Base-by-base conservation (phyloP, 2,329 filamentous ascomycete genomes). In the Fusarium udum region DNA sequence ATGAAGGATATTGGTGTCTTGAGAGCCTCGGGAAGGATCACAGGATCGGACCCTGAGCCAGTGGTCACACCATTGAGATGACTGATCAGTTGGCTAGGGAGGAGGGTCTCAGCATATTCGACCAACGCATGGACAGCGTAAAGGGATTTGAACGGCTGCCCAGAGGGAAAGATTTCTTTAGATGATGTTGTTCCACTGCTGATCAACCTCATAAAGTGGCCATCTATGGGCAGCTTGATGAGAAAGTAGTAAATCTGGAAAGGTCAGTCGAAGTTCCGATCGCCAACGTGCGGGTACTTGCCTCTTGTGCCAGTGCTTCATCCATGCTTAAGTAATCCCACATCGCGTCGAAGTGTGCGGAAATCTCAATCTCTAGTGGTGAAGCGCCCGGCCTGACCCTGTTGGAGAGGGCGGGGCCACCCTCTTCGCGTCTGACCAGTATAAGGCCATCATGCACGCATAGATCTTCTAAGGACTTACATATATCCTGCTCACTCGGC, bases 301-400 rank as follows among this genome's bases (percentile, higher is more conserved):
- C 91, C 85, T 93, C 91, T 78, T 88, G 85, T 12, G 93, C 91
- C 46, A 94, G 84, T 56, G 84, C 86, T 66, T 95, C 91, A 49
- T 93, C 89, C 83, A 95, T 88, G 72, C 91, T 90, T 61, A 98
- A 86, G 77, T 95, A 92, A 48, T 90, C 88, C 87, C 96, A 97
- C 31, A 99, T 83, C 69, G 95, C 91, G 61, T 93, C 88, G 77
- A 97, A 97, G 80, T 97, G 93, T 64, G 91, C 88, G 74, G 96
- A 84, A 28, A 98, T 91, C 76, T 95, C 93, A 18, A 89, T 87
- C 79, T 98, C 94, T 6, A 98, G 87, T 40, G 84, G 87, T 71
- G 84, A 91, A 52, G 84, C 88, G 56, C 84, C 89, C 58, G 82
- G 86, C 69, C 84, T 85, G 59, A 87, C 82, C 36, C 85, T 78